A percentile compares a stretch with the other conserved stretches of the same genome.
Evolutionary conservation across 2,329 filamentous ascomycete genomes (phyloP).

Genomic region (Aspergillus fructus): DNA sequence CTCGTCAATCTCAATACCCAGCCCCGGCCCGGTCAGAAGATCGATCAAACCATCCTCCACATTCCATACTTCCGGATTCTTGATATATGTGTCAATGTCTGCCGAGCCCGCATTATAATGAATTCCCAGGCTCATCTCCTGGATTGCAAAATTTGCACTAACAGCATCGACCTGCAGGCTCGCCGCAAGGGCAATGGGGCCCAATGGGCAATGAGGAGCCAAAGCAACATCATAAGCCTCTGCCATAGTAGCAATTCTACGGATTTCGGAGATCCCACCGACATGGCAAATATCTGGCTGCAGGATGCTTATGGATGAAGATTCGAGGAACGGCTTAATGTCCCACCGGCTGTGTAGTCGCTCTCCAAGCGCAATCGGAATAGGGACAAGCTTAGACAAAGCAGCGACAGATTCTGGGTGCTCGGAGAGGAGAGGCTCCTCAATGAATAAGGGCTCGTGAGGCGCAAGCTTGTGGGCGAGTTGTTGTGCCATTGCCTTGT

Average conservation of each 20-base stretch:
- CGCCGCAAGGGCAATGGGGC: constrained; percentile 72
- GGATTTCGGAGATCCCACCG: constrained; percentile 70
- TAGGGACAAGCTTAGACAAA: constrained; percentile 56
- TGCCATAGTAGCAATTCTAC: constrained; percentile 67
- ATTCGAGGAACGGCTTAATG: constrained; percentile 68
- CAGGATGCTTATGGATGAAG: constrained; percentile 66
- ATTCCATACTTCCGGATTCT: constrained; percentile 64
- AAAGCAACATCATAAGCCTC: constrained; percentile 73
- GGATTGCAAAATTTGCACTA: constrained; percentile 67
- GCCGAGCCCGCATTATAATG: constrained; percentile 69
- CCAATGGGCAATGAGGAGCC: constrained; percentile 72
- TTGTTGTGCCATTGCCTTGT: constrained; percentile 80
- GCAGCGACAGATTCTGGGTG: constrained; percentile 66
- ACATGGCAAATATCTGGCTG: constrained; percentile 72
- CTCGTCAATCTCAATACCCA: constrained; percentile 73
- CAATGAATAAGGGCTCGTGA: constrained; percentile 70
- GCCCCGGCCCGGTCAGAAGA: constrained; percentile 58
- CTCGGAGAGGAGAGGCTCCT: constrained; percentile 68
- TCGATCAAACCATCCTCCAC: constrained; percentile 65
- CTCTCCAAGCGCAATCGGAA: constrained; percentile 72
- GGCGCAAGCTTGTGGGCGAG: constrained; percentile 67
- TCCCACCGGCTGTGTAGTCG: constrained; percentile 73
- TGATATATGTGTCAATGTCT: constrained; percentile 66
- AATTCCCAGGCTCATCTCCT: constrained; percentile 77
- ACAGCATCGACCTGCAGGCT: constrained; percentile 65